Base-by-base conservation (phyloP, 345 rosid genomes). In the Eucalyptus sp. region DNA sequence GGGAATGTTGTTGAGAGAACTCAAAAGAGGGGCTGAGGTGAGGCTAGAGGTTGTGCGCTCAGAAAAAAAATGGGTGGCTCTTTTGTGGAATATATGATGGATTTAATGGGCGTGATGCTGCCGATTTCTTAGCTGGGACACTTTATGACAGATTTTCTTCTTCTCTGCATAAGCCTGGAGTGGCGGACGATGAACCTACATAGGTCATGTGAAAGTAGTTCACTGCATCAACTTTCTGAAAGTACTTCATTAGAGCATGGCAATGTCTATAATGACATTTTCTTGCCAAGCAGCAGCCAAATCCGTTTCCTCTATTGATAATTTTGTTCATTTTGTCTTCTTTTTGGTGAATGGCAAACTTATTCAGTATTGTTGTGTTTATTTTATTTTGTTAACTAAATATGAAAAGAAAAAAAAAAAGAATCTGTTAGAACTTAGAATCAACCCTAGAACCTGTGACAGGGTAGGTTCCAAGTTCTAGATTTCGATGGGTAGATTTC, bases 41-140 rank as follows among this genome's bases (percentile, higher is more conserved):
- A 52, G 58, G 58, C 58, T 3, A 52, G 58, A 52, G 58, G 10
- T 7, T 52, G 58, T 52, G 24, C 10, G 58, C 58, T 52, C 58
- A 52, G 58, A 52, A 52, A 52, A 37, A 18, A 52, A 52, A 18
- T 7, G 58, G 24, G 58, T 8, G 91, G 88, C 88, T 90, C 4
- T 90, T 90, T 83, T 90, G 91, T 44, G 91, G 91, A 48, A 88
- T 90, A 83, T 90, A 88, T 25, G 91, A 90, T 33, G 91, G 91
- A 20, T 88, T 90, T 52, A 90, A 90, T n/a, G 91, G 87, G 18
- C 86, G 91, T 27, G 91, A 90, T 25, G 91, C 90, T 8, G 90
- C 91, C 6, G 88, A 90, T 71, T 90, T 86, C 62, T 52, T 90
- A 37, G 91, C 91, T 1, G 89, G 88, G 50, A 86, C 86, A 27